Evolutionary conservation across 805 yeast species (phyloP).

Genomic region (Zygosaccharomyces bailii): DNA sequence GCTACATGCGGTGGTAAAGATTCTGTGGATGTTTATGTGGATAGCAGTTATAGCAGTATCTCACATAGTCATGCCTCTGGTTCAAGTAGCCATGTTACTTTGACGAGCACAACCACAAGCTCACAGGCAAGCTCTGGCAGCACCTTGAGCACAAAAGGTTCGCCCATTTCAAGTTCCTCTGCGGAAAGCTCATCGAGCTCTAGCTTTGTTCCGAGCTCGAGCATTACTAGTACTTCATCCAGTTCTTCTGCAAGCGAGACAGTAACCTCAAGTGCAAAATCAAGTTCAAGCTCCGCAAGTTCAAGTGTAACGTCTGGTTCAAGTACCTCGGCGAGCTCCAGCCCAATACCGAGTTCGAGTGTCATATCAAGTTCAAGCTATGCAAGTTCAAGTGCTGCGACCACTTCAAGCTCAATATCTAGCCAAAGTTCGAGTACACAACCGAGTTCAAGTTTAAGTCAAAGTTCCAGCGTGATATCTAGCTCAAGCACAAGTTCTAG

Average conservation of each 20-base stretch:
- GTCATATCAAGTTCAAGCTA: background rate
- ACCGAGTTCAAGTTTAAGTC: background rate
- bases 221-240: background rate
- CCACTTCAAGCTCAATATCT: constrained; percentile 3
- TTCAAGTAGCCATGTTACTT: background rate
- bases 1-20: constrained; percentile 63
- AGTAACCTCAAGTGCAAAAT: constrained; percentile 4
- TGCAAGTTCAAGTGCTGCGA: constrained; percentile 5
- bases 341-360: background rate
- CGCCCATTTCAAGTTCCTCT: constrained; percentile 5
- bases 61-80: constrained; percentile 2
- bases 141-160: constrained; percentile 20
- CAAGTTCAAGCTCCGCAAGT: constrained; percentile 3
- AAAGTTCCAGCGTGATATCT: background rate
- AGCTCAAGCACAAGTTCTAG: background rate
- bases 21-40: constrained; percentile 46
- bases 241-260: constrained; percentile 4
- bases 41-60: constrained; percentile 23
- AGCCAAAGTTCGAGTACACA: background rate
- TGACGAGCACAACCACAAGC: constrained; percentile 1
- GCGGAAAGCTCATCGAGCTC: constrained; percentile 9
- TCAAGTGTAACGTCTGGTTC: constrained; percentile 9
- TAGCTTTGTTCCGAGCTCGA: constrained; percentile 4
- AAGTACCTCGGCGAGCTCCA: background rate
- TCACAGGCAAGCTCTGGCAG: background rate